Conservation (phyloP, 371 early-diverging fungal genomes). For the Mortierella sp. region DNA sequence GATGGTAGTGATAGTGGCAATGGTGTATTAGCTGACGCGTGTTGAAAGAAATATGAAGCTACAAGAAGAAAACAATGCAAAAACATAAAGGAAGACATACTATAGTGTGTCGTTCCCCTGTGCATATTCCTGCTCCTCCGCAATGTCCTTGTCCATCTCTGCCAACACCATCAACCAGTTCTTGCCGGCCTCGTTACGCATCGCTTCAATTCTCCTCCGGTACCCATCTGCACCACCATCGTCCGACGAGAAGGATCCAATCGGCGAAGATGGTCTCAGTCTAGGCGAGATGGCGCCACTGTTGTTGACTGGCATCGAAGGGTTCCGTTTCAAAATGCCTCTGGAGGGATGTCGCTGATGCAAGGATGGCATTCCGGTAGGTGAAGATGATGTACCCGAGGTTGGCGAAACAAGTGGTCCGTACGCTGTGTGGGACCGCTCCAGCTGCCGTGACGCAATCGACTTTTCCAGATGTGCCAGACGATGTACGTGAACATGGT, state of each 20-base stretch:
- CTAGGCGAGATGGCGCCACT: constrained; percentile 29
- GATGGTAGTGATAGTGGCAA: background rate
- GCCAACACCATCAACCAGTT: constrained; percentile 74
- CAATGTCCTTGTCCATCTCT: constrained; percentile 62
- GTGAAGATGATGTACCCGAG: background rate
- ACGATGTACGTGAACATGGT: constrained; percentile 48
- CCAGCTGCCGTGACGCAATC: constrained; percentile 29
- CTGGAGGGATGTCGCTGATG: constrained; percentile 38
- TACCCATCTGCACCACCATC: constrained; percentile 59
- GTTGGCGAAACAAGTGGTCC: background rate
- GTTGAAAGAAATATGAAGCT: no score
- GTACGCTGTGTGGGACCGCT: constrained; percentile 13
- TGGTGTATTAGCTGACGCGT: no score
- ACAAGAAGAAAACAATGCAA: background rate
- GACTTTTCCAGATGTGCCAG: constrained; percentile 43
- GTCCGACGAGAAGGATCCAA: constrained; percentile 46
- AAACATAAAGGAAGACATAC: background rate
- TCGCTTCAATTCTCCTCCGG: constrained; percentile 69
- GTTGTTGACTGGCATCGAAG: constrained; percentile 12
- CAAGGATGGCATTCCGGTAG: background rate
- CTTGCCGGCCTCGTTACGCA: constrained; percentile 73
- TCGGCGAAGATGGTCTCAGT: constrained; percentile 48
- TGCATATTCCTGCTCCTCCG: background rate
- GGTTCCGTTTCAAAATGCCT: constrained; percentile 25
- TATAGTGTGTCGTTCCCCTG: background rate